phyloP scores from a whole-genome alignment of 2,329 filamentous ascomycete species.

The Colletotrichum tanaceti region DNA sequence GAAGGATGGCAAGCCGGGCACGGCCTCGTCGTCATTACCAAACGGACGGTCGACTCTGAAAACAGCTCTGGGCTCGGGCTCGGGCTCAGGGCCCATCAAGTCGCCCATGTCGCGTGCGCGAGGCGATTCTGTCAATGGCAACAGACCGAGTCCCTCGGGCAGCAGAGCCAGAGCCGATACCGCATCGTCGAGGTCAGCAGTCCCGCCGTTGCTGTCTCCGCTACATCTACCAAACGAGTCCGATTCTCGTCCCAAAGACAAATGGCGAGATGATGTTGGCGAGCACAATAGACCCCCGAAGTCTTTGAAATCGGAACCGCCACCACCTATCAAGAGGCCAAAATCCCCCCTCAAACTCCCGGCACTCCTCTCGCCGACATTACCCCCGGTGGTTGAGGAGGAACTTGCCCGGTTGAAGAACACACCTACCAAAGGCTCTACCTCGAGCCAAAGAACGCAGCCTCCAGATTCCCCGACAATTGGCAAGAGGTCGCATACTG shows the following conservation, averaged over 20 bases:
- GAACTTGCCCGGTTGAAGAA: conserved; percentile 54
- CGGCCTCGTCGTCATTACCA: conserved; percentile 46
- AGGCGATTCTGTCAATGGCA: conserved; percentile 57
- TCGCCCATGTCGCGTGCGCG: conserved; percentile 55
- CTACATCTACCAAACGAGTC: conserved; percentile 58
- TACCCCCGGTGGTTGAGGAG: conserved; percentile 64
- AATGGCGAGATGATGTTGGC: conserved; percentile 44
- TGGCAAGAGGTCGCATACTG: conserved; percentile 45
- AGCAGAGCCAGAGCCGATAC: conserved; percentile 54
- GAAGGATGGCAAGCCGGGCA: conserved; percentile 46
- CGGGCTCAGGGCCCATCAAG: conserved; percentile 46
- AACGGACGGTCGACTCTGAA: conserved; percentile 54
- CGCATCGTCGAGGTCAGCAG: conserved; percentile 51
- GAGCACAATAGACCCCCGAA: conserved; percentile 30
- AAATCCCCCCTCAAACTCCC: conserved; percentile 56
- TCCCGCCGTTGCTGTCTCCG: conserved; percentile 67
- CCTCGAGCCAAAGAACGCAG: conserved; percentile 44
- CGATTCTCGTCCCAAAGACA: conserved; percentile 44
- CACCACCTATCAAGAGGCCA: conserved; percentile 51
- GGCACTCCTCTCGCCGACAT: conserved; percentile 65
- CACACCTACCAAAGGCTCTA: conserved; percentile 43
- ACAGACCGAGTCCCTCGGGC: conserved; percentile 50
- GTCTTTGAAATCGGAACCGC: conserved; percentile 42
- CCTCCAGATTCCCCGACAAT: conserved; percentile 48
- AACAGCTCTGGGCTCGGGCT: conserved; percentile 41